Evolutionary conservation across 805 yeast species (phyloP), one percentile per base, ranked within the genome.

Genomic region (Saccharomyces eubayanus): DNA sequence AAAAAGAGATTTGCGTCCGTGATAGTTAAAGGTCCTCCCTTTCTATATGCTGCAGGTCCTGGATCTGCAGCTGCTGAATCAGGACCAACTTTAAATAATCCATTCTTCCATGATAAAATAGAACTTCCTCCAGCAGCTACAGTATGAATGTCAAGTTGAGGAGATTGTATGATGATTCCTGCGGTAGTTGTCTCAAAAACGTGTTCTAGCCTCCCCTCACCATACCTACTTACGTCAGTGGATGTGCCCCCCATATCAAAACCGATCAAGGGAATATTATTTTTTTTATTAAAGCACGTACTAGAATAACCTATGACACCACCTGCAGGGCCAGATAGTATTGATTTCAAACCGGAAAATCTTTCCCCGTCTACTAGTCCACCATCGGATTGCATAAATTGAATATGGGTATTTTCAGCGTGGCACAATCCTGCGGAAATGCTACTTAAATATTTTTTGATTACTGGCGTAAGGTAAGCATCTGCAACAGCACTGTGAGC

Each of bases 321-420:
- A 41, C 98, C 98, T 9, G 98, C 98, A 2, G 98, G 98, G 2
- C 98, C 98, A 1, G 97, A 89, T 36, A 92, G 71, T 49, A 92
- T 87, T 3, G 98, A 96, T 60, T 83, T 79, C 40, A 92, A 74
- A 1, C 98, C 98, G 0, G 96, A 85, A 67, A 92, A 92, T 49
- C 81, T 78, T 24, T 81, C 75, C 63, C 94, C 90, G 53, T 89
- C 89, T 24, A 91, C 90, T 55, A 92, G 77, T 2, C 98, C 98
- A 54, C 98, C 98, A 68, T 92, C 96, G 11, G 96, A 87, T 70
- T 92, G 96, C 98, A 92, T 92, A 69, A 92, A 92, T 60, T 86
- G 84, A 55, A 88, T 80, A 49, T 69, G 68, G 2, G 79, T 70
- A n/a, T 64, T 58, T 12, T 64, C 67, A 0, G 81, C 81, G 48